Evolutionary conservation across 169 alveolate species (phyloP).

Genomic region (Cardiosporidium cionae): DNA sequence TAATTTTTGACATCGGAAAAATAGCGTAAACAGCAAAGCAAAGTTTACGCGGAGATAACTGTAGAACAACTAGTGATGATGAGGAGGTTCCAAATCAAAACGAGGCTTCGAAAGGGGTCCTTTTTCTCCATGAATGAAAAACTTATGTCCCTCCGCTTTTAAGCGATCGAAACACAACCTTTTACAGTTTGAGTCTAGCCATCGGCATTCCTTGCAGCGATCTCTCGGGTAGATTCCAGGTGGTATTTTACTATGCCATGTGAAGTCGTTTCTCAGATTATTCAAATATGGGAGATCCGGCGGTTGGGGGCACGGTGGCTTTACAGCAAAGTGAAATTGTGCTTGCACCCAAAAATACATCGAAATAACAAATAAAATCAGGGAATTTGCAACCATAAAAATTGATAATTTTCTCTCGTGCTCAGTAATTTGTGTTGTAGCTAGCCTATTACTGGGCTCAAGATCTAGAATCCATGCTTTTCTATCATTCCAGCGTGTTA

Average conservation of each 20-base stretch:
- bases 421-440: conserved; percentile 44
- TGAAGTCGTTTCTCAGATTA: conserved; percentile 62
- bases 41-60: too few species aligned
- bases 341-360: conserved; percentile 32
- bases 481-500: conserved; percentile 45
- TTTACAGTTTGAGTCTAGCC: conserved; percentile 69
- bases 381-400: conserved; percentile 39
- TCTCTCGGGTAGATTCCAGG: conserved; percentile 60
- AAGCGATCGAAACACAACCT: conserved; percentile 59
- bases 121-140: conserved; percentile 50
- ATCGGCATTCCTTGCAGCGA: conserved; percentile 71
- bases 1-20: too few species aligned
- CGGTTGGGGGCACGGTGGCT: conserved; percentile 44
- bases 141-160: conserved; percentile 59
- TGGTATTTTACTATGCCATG: conserved; percentile 66
- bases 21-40: too few species aligned
- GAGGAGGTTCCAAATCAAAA: conserved; percentile 55
- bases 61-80: too few species aligned
- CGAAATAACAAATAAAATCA: conserved; percentile 26
- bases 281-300: conserved; percentile 40
- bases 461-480: conserved; percentile 49
- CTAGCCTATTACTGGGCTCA: conserved; percentile 35
- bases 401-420: conserved; percentile 45
- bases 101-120: conserved; percentile 61
- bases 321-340: conserved; percentile 39